Evolutionary conservation across 2,329 filamentous ascomycete genomes (phyloP).

Genomic region (Ophiostoma perfectum): DNA sequence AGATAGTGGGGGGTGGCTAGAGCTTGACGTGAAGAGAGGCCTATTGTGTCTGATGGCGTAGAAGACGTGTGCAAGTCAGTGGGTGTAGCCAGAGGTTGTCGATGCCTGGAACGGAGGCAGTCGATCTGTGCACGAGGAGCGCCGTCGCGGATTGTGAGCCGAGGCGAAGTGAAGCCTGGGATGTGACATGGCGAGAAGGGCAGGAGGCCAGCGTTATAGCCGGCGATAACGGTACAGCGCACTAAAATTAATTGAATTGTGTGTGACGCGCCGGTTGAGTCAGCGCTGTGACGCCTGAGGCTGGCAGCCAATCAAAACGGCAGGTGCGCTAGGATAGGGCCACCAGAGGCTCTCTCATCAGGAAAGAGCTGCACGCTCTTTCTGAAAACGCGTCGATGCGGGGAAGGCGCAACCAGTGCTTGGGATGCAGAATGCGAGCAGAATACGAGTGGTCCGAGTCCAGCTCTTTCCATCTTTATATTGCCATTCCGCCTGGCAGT

Average conservation of each 20-base stretch:
- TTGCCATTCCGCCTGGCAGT: neutral
- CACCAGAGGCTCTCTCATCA: slow-evolving; percentile 20
- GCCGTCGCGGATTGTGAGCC: neutral
- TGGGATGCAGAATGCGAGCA: neutral
- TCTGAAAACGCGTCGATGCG: neutral
- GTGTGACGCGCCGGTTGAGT: slow-evolving; percentile 19
- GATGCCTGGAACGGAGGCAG: neutral
- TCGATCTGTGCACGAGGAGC: too few relatives aligned
- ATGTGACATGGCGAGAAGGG: neutral
- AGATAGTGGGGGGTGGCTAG: neutral
- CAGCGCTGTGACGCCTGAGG: slow-evolving; percentile 3
- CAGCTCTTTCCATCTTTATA: neutral
- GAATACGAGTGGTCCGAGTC: neutral
- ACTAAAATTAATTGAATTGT: slow-evolving; percentile 15
- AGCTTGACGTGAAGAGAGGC: neutral
- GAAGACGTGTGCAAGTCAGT: neutral
- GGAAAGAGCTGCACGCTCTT: slow-evolving; percentile 8
- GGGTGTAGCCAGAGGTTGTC: neutral
- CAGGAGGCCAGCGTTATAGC: neutral
- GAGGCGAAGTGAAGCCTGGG: neutral
- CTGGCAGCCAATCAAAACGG: slow-evolving; percentile 27
- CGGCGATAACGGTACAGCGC: neutral
- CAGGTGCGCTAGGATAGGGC: slow-evolving; percentile 24
- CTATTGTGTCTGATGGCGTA: neutral
- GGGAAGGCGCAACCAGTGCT: slow-evolving; percentile 11